Conservation (phyloP, 306 rosid species). For the Delonix regia region DNA sequence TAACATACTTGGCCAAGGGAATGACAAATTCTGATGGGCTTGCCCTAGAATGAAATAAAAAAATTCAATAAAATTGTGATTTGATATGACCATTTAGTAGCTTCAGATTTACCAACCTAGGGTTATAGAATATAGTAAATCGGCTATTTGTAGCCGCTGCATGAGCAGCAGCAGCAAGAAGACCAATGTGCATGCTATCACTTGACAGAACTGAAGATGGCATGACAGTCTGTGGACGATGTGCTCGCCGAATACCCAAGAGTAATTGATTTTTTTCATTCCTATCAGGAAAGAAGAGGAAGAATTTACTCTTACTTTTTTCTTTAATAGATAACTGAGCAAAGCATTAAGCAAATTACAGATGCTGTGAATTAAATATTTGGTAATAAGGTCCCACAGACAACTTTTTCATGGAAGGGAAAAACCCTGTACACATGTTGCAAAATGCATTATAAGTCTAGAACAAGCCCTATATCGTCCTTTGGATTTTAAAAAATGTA, state of each 20-base stretch:
- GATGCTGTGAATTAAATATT: neutral
- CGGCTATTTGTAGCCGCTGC: no score
- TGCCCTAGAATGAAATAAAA: conserved; percentile 39
- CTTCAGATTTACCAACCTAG: conserved; percentile 41
- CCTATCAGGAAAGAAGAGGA: conserved; percentile 30
- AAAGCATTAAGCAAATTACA: neutral
- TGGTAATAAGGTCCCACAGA: neutral
- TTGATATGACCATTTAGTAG: neutral
- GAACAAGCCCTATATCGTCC: neutral
- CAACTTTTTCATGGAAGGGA: neutral
- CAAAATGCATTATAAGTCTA: neutral
- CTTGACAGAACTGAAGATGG: conserved; percentile 60
- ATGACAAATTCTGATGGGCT: conserved; percentile 64
- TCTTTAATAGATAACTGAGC: neutral
- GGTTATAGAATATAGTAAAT: no score
- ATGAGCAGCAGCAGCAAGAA: no score
- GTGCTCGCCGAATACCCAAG: conserved; percentile 54
- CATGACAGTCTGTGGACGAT: conserved; percentile 52
- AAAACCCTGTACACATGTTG: neutral
- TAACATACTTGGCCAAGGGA: conserved; percentile 45
- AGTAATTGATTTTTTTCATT: conserved; percentile 57
- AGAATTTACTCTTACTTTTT: neutral
- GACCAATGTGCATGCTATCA: conserved; percentile 62
- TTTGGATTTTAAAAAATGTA: neutral
- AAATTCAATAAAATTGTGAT: neutral